Base-by-base conservation (phyloP, 2,329 filamentous ascomycete species). In the Claviceps sp. region DNA sequence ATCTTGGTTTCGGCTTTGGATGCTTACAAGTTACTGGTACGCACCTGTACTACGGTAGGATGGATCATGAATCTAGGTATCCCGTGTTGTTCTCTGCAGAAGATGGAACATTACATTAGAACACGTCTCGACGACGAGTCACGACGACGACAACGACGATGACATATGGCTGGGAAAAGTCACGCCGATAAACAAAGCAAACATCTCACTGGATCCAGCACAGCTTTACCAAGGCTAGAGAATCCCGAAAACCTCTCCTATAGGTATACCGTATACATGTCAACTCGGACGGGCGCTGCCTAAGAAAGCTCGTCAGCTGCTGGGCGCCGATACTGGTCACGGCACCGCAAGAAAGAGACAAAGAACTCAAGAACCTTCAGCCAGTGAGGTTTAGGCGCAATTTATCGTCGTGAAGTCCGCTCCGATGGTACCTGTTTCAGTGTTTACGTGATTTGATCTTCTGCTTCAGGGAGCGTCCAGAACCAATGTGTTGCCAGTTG, bases 151-250 rank as follows among this genome's bases (percentile, higher is more conserved):
- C 13, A 11, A 20, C 39, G 45, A 20, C 38, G 26, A 34, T 7
- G n/a, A 14, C 29, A 23, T 44, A 45, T 49, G 50, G 50, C 45
- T 48, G 44, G 36, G n/a, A 14, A 16, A 47, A 47, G 50, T 52
- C 42, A 52, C 47, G 50, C 50, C 40, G 45, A 47, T n/a, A 47
- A 26, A 20, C 4, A 42, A 42, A 29, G 34, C 16, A n/a, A 49
- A 37, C 40, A 11, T 52, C 46, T 38, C 34, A 49, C 46, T 49
- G 46, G 46, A 39, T 20, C 47, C 29, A 40, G 47, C 40, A 29
- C 40, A 36, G 37, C n/a, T 26, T 45, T 7, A 37, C 50, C 22
- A 26, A 37, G 26, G 29, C 3, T 9, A 37, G 39, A 16, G 26
- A 44, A 26, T 39, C n/a, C 39, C 17, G 29, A 34, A 34, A 22